A percentile compares a stretch with the other conserved stretches of the same genome.
Evolutionary conservation across 257 asterid species (phyloP).

Genomic region (Solanum bukasovii): DNA sequence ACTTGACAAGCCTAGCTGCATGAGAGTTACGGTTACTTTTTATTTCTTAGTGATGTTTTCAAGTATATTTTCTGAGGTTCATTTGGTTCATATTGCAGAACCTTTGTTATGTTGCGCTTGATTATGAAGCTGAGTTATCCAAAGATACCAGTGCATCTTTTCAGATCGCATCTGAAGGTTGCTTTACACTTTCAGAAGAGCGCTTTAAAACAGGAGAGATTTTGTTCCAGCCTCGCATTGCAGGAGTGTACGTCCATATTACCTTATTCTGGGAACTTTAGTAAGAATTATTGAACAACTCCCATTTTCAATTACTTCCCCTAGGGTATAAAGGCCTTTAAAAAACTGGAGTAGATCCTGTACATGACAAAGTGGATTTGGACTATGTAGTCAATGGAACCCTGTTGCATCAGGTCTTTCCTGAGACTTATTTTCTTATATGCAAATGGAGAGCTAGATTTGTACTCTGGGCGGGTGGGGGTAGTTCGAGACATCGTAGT

Average conservation of each 20-base stretch:
- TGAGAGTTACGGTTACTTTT: background rate
- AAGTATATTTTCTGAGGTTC: background rate
- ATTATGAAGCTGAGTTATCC: conserved; percentile 81
- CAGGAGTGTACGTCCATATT: conserved; percentile 65
- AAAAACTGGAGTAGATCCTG: background rate
- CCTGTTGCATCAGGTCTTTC: background rate
- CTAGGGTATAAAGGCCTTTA: background rate
- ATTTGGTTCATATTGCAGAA: conserved; percentile 48
- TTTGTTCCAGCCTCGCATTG: conserved; percentile 78
- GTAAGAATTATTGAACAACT: background rate
- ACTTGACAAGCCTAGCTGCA: background rate
- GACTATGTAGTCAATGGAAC: background rate
- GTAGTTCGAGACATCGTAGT: background rate
- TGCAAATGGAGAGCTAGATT: background rate
- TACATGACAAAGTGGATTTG: background rate
- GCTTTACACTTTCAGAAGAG: conserved; percentile 71
- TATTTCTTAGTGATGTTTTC: background rate
- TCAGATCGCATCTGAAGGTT: conserved; percentile 46
- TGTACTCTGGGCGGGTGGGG: background rate
- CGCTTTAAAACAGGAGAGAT: conserved; percentile 96
- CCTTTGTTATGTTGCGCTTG: conserved; percentile 83
- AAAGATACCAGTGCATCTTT: conserved; percentile 65
- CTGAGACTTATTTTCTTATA: background rate
- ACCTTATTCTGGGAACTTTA: conserved; percentile 13
- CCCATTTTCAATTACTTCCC: background rate